Evolutionary conservation across 129 eudicot genomes (phyloP).

Genomic region (Deinandra increscens): DNA sequence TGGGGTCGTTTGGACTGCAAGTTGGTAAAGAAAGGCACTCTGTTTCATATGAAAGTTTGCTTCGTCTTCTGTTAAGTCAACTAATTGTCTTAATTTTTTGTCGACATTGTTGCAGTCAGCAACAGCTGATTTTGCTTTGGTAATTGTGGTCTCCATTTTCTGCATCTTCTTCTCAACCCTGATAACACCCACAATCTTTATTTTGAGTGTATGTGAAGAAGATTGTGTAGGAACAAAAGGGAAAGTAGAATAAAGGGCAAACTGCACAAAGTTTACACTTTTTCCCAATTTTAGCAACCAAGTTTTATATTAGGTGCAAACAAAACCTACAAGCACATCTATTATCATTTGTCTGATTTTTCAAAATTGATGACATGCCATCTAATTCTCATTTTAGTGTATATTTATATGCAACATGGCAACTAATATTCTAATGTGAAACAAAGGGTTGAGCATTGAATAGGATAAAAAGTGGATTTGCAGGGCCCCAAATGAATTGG

Average conservation of each 20-base stretch:
- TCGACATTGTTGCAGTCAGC: conserved; percentile 90
- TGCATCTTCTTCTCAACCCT: conserved; percentile 65
- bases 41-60: conserved; percentile 92
- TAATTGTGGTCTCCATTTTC: conserved; percentile 70
- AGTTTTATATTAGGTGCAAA: neutral
- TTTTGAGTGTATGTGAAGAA: neutral
- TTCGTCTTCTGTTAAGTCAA: conserved; percentile 93
- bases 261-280: neutral
- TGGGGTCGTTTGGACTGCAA: conserved; percentile 93
- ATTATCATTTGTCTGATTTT: neutral
- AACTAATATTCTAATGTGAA: neutral
- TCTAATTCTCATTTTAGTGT: neutral
- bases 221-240: neutral
- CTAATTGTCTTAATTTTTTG: conserved; percentile 89
- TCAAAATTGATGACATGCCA: neutral
- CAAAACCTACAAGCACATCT: neutral
- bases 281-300: neutral
- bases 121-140: conserved; percentile 62
- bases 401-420: neutral
- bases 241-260: neutral
- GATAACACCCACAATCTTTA: conserved; percentile 17
- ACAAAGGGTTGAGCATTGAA: neutral
- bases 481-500: too few species aligned
- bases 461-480: too few species aligned
- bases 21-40: conserved; percentile 93